Base-by-base conservation (phyloP, 2,329 filamentous ascomycete species). In the Arachnomyces sp. region DNA sequence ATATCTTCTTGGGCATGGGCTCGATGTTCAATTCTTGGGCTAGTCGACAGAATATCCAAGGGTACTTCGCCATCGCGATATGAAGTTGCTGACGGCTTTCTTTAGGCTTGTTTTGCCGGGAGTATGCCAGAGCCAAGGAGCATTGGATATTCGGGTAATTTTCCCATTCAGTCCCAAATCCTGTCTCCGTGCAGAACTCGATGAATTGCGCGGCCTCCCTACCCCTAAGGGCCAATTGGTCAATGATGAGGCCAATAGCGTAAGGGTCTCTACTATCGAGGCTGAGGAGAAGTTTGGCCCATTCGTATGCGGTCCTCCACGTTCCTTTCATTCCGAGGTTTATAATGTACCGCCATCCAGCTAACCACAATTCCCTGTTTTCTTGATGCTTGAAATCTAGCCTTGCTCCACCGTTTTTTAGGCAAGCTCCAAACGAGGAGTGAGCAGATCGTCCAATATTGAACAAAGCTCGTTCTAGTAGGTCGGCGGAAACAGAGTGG, bases 281-380 rank as follows among this genome's bases (percentile, higher is more conserved):
- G 43, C 81, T 77, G 20, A 93, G 72, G 7, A 95, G 69, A 4
- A 96, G 66, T 64, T 92, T 94, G 5, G 85, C 77, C 89, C 92
- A 98, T 61, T 96, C 92, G 35, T 94, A 79, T 0, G 88, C 87
- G 1, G 92, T 96, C 34, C 88, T 76, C 71, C 87, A 94, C 1
- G 90, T 95, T n/a, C 89, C 88, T 52, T 93, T 90, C 64, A 87
- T 81, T 12, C 87, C 74, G 15, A 98, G 70, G 49, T 86, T 92
- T 51, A 77, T 78, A 52, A 96, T 82, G 54, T 95, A 95, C 50
- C 89, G 80, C 70, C 88, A 94, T 7, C 81, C 84, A 1, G 87
- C 84, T 28, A 96, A 77, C 81, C 85, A 94, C 48, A 98, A 80
- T 60, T 96, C 90, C 32, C 92, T 76, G 59, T 96, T 96, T 59